Base-by-base conservation (phyloP, 345 rosid species). In the Murraya koenigii region DNA sequence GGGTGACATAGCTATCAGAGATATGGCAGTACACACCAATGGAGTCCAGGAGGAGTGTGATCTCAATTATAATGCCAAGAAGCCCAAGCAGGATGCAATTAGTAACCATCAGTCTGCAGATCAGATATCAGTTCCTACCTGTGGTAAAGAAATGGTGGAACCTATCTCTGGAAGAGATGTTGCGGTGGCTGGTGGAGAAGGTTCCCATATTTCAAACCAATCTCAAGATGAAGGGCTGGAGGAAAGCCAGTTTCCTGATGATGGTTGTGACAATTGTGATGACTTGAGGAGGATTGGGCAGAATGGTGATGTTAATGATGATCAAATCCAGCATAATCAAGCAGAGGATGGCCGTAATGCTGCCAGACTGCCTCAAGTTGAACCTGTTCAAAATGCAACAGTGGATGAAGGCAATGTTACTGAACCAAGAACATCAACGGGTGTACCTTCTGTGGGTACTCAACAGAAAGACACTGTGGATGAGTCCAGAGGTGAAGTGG, bases 71-170 rank as follows among this genome's bases (percentile, higher is more conserved):
- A 71, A 78, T 80, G 76, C 54, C 20, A 85, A 86, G 82, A 85
- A 81, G 85, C 71, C 67, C 26, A 87, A 87, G 83, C 83, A 28
- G 63, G 78, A 54, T 64, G 49, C 74, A 19, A 66, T 59, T 13
- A 25, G 61, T 78, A 39, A 47, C 22, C 15, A 61, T 61, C 78
- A 69, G 23, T 52, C 77, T 10, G 10, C 49, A n/a, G 75, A 47
- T 13, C 76, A 77, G 20, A 55, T 30, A 73, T 71, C 71, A 17
- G 58, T 62, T 49, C 59, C 66, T 66, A 39, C 26, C 39, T 39
- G n/a, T 66, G 77, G n/a, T 64, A 41, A 19, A 11, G 78, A 69
- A 66, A 25, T 8, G 25, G 32, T 52, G n/a, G 72, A 71, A 58
- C 47, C 72, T 72, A 55, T 23, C 25, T 55, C 74, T 25, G 75